Evolutionary conservation across 1,284 basidiomycete species (phyloP).

Genomic region (Anthracocystis walkeri): DNA sequence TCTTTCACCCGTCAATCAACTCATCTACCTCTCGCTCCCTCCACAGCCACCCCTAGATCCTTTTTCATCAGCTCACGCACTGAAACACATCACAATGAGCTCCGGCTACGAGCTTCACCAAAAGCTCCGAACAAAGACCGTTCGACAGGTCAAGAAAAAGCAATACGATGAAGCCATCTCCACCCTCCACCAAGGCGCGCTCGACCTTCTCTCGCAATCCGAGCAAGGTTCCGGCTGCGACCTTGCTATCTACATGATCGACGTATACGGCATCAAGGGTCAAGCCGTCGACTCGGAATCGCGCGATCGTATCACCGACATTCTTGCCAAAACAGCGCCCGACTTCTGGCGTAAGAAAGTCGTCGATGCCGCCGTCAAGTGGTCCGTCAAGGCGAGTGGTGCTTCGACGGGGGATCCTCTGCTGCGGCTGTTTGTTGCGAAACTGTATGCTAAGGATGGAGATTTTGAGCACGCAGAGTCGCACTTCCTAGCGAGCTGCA

Average conservation of each 20-base stretch:
- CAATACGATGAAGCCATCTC: slow-evolving; percentile 64
- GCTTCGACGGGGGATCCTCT: slow-evolving; percentile 58
- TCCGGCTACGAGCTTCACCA: slow-evolving; percentile 68
- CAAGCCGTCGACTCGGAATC: slow-evolving; percentile 42
- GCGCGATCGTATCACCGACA: slow-evolving; percentile 54
- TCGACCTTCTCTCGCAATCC: slow-evolving; percentile 55
- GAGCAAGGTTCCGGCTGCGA: slow-evolving; percentile 68
- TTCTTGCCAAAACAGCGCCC: slow-evolving; percentile 48
- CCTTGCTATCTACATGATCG: slow-evolving; percentile 65
- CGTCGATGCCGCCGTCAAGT: slow-evolving; percentile 64
- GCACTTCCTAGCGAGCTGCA: slow-evolving; percentile 56
- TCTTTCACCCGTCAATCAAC: not conserved
- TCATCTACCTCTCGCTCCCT: not conserved
- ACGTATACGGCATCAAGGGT: slow-evolving; percentile 58
- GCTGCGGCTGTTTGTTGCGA: slow-evolving; percentile 58
- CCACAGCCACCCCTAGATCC: not conserved
- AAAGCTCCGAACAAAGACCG: slow-evolving; percentile 67
- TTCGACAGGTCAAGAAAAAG: slow-evolving; percentile 67
- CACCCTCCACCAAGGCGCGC: slow-evolving; percentile 57
- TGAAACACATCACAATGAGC: slow-evolving; percentile 19
- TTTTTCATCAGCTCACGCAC: not conserved
- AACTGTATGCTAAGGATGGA: slow-evolving; percentile 52
- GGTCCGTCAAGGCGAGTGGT: slow-evolving; percentile 48
- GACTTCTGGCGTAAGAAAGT: slow-evolving; percentile 68
- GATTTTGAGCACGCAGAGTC: slow-evolving; percentile 52